Evolutionary conservation across 1,284 basidiomycete genomes (phyloP), one percentile per base, ranked within the genome.

Genomic region (Crepidotus sp.): DNA sequence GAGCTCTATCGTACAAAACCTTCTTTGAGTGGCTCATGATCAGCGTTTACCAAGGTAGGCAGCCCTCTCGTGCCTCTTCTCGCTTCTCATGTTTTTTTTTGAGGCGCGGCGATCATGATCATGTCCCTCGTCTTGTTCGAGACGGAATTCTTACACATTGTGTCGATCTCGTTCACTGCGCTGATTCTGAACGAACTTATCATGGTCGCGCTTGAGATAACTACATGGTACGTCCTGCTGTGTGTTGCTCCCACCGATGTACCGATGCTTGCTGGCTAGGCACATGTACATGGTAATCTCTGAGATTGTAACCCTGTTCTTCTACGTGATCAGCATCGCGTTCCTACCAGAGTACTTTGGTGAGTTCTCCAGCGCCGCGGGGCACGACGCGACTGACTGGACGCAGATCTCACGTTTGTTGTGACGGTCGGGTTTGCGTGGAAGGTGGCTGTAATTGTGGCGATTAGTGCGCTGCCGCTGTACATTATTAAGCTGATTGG

Each of bases 21-120:
- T 98, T 99, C 70, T 98, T 98, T 67, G 81, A 85, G 48, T 99
- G 96, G 95, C 70, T 95, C 52, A 92, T 94, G 79, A 94, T 98
- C 59, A 95, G 91, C 57, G 71, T 97, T 25, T 99, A 98, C 65
- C 96, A 99, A 78, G 95, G 91, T 85, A 36, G 34, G 70, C 51
- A 5, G 17, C 18, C n/a, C 29, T 22, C 18, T 6, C 21, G 26
- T 42, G 19, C 31, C 11, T 46, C 13, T 18, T 17, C 36, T 43
- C 31, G 9, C 26, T 30, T 36, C 10, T 37, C 13, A 45, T 30
- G 17, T 40, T 9, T 40, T 7, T 29, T 36, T 6, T 29, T 25
- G 50, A 92, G 89, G 95, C 49, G 90, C 92, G 14, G 90, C 92
- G 1, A 99, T 99, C 64, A 99, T 99, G 95, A 88, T 98, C 58